These are phyloP conservation scores for Bryoerythrophyllum caledonicum DNA, from an alignment of 225 moss, liverwort and hornwort genomes.

Conservation along the genomic window DNA sequence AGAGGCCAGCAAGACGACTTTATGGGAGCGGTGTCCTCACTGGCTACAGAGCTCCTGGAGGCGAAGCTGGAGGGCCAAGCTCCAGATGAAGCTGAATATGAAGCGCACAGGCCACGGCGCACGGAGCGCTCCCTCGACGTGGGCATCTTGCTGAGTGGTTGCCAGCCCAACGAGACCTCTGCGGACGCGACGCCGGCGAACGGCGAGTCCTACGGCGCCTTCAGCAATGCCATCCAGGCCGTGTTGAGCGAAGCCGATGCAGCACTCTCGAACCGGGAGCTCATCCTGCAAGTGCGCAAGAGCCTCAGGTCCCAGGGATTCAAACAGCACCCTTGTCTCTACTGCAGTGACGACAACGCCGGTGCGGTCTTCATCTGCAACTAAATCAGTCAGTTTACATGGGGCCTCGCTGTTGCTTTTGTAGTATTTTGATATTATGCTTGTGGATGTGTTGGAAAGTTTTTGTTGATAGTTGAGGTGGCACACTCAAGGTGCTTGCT, in stretches of 20 bases:
- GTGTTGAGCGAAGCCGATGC: slow-evolving; percentile 46
- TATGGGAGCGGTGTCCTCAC: slow-evolving; percentile 36
- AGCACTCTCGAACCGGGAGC: slow-evolving; percentile 56
- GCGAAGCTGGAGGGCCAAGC: slow-evolving; percentile 40
- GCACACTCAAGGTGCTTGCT: not conserved
- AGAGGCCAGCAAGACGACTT: no score
- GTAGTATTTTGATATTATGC: not conserved
- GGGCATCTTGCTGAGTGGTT: slow-evolving; percentile 74
- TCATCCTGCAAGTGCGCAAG: slow-evolving; percentile 52
- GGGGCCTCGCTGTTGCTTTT: not conserved
- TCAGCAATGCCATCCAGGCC: slow-evolving; percentile 73
- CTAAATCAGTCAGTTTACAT: not conserved
- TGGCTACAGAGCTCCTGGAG: slow-evolving; percentile 31
- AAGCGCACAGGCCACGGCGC: no score
- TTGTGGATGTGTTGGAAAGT: not conserved
- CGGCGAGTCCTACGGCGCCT: slow-evolving; percentile 53
- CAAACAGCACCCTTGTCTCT: slow-evolving; percentile 84
- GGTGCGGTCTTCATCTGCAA: slow-evolving; percentile 49
- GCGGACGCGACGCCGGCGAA: no score
- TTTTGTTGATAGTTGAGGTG: not conserved
- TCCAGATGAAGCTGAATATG: slow-evolving; percentile 34
- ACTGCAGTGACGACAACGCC: slow-evolving; percentile 54
- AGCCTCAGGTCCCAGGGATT: slow-evolving; percentile 70
- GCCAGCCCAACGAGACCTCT: no score
- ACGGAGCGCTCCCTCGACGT: slow-evolving; percentile 57